These are phyloP conservation scores for Malassezia brasiliensis DNA, from an alignment of 1,284 basidiomycete species.

Conservation along the genomic window DNA sequence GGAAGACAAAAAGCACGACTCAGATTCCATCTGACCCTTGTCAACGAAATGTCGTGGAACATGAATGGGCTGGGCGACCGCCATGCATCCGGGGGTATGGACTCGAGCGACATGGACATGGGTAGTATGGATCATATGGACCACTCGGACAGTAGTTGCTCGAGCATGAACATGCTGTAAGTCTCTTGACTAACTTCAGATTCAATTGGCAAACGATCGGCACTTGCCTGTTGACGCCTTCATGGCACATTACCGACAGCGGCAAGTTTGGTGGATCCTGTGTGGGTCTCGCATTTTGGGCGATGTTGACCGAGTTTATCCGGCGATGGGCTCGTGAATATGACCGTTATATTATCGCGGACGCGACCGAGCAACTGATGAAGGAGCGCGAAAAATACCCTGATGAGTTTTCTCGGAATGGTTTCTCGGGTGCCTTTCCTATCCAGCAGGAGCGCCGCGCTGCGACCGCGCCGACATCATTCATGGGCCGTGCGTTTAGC, in stretches of 20 bases:
- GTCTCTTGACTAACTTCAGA: background rate
- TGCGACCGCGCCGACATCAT: background rate
- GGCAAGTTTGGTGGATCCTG: slow-evolving; percentile 38
- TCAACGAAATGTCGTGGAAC: background rate
- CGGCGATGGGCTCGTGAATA: slow-evolving; percentile 35
- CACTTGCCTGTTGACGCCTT: slow-evolving; percentile 28
- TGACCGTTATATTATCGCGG: slow-evolving; percentile 28
- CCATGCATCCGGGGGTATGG: background rate
- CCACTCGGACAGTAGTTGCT: background rate
- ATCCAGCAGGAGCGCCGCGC: background rate
- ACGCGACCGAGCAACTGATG: slow-evolving; percentile 21
- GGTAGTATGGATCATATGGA: slow-evolving; percentile 11
- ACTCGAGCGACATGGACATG: background rate
- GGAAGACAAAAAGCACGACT: background rate
- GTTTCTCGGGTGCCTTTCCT: background rate
- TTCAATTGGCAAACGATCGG: slow-evolving; percentile 16
- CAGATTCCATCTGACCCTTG: background rate
- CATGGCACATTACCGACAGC: slow-evolving; percentile 27
- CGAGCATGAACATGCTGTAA: slow-evolving; percentile 1
- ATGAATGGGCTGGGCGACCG: too few relatives aligned
- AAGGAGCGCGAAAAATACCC: background rate
- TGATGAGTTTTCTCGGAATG: background rate
- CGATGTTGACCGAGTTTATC: slow-evolving; percentile 33
- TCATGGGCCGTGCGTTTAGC: background rate
- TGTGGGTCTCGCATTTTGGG: slow-evolving; percentile 35